Conservation (phyloP, 768 basidiomycete genomes). For the Mycena albidolilacea region DNA sequence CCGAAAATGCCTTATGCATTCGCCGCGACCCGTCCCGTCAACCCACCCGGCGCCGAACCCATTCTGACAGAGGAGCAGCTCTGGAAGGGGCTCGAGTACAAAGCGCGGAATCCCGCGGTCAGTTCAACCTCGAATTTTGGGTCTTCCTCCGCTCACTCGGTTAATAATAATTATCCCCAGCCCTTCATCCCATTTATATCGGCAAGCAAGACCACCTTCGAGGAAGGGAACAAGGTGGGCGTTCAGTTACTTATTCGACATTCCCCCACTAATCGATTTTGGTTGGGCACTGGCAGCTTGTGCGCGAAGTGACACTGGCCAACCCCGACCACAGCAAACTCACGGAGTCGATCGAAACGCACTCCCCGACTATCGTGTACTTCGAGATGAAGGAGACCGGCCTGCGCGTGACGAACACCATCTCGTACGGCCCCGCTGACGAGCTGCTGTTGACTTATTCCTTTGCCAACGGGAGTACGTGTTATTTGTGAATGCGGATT, state of each 20-base stretch:
- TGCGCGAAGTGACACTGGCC: constrained; percentile 28
- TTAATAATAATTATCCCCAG: background rate
- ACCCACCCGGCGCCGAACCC: constrained; percentile 33
- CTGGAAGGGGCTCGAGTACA: constrained; percentile 36
- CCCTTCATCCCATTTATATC: constrained; percentile 29
- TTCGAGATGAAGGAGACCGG: constrained; percentile 31
- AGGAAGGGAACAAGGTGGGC: constrained; percentile 33
- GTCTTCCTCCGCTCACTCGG: background rate
- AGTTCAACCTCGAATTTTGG: background rate
- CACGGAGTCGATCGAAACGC: constrained; percentile 20
- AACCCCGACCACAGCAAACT: background rate
- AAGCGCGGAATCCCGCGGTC: constrained; percentile 30
- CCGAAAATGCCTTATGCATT: constrained; percentile 27
- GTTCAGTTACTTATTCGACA: background rate
- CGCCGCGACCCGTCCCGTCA: constrained; percentile 37
- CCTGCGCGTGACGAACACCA: constrained; percentile 24
- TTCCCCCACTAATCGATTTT: background rate
- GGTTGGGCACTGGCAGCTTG: constrained; percentile 2
- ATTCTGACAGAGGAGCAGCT: constrained; percentile 36
- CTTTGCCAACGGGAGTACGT: constrained; percentile 34
- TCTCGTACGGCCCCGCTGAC: constrained; percentile 33
- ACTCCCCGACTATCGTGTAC: constrained; percentile 33
- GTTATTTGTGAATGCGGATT: background rate
- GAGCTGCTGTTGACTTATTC: constrained; percentile 32
- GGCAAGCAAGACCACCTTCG: constrained; percentile 23